Conservation (phyloP, 768 basidiomycete species). For the Auricularia cornea region DNA sequence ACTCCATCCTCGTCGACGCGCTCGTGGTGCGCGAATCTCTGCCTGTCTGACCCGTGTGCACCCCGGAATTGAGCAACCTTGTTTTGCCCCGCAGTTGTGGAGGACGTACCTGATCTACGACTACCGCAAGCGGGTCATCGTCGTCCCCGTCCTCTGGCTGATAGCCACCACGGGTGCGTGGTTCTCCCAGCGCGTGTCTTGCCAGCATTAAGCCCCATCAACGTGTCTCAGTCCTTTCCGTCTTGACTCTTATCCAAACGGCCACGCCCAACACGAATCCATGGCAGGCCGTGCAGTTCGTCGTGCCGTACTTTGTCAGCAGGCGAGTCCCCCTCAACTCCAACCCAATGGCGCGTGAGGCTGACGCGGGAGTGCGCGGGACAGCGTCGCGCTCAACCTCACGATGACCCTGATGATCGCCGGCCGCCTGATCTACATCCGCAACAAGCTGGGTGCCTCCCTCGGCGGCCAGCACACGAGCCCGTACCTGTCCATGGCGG, state of each 20-base stretch:
- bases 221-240: neutral
- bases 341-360: too few species aligned
- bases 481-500: neutral
- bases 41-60: too few species aligned
- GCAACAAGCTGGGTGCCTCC: neutral
- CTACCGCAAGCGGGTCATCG: neutral
- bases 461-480: neutral
- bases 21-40: neutral
- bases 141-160: neutral
- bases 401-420: neutral
- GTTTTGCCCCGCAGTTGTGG: neutral
- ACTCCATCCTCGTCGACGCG: neutral
- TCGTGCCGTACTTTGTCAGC: neutral
- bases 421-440: constrained; percentile 1
- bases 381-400: neutral
- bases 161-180: neutral
- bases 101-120: neutral
- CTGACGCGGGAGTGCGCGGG: too few species aligned
- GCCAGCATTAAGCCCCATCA: too few species aligned
- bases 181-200: neutral
- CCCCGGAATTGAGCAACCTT: neutral
- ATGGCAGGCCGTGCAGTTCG: neutral
- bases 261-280: neutral
- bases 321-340: too few species aligned
- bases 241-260: neutral